Conservation (phyloP, 371 early-diverging fungal genomes). For the Mucor lusitanicus region DNA sequence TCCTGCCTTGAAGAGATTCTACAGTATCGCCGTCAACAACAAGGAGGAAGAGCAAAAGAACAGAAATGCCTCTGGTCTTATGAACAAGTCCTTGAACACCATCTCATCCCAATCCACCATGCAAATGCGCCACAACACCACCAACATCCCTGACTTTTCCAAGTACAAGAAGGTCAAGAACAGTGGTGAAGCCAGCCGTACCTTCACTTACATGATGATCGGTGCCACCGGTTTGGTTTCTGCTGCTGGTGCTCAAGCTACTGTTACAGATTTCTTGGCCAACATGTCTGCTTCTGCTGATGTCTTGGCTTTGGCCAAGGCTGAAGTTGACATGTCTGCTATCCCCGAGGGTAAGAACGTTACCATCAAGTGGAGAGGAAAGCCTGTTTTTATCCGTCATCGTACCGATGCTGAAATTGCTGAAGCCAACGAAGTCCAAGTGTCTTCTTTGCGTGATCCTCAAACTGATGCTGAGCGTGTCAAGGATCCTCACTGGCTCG, state of each 20-base stretch:
- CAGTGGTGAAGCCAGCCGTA: conserved; percentile 70
- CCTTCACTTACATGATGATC: conserved; percentile 93
- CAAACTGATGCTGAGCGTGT: conserved; percentile 91
- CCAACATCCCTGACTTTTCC: conserved; percentile 66
- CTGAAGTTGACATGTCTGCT: conserved; percentile 87
- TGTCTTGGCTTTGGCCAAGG: conserved; percentile 97
- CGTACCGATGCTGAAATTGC: conserved; percentile 93
- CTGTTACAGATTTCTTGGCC: conserved; percentile 88
- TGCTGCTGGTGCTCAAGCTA: conserved; percentile 90
- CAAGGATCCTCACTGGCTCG: conserved; percentile 94
- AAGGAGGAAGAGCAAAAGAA: conserved; percentile 49
- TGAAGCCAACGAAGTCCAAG: conserved; percentile 83
- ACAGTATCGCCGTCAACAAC: conserved; percentile 20
- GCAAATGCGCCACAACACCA: conserved; percentile 60
- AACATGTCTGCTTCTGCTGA: conserved; percentile 96
- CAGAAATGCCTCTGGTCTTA: conserved; percentile 35
- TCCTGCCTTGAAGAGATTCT: conserved; percentile 44
- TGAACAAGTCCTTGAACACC: conserved; percentile 32
- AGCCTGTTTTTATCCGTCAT: conserved; percentile 97
- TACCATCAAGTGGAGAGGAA: conserved; percentile 98
- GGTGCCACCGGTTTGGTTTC: conserved; percentile 87
- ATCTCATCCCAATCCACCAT: conserved; percentile 15
- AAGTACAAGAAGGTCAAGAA: conserved; percentile 66
- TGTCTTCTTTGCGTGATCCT: conserved; percentile 87
- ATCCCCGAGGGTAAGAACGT: conserved; percentile 98